Conservation (phyloP, 106 monocot genomes). For the Agapanthus africanus region DNA sequence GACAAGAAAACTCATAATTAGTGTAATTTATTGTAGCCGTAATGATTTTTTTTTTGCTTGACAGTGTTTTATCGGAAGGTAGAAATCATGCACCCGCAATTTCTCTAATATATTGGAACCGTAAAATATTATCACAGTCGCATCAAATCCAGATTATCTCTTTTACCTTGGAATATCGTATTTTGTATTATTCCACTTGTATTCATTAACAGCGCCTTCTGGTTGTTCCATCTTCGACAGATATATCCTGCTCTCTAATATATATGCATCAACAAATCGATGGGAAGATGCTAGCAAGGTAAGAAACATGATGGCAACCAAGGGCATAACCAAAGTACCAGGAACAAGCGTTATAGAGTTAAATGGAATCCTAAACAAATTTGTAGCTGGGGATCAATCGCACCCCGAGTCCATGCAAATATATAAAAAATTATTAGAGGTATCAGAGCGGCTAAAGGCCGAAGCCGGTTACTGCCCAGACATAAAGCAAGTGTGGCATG, state of each 20-base stretch:
- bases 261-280: conserved; percentile 37
- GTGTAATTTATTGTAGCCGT: no score
- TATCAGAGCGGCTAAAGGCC: conserved; percentile 19
- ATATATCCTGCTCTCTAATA: conserved; percentile 50
- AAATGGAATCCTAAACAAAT: conserved; percentile 24
- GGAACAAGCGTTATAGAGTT: conserved; percentile 51
- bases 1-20: no score
- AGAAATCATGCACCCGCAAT: no score
- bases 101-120: no score
- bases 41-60: no score
- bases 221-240: conserved; percentile 17
- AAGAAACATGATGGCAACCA: conserved; percentile 33
- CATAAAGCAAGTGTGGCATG: conserved; percentile 24
- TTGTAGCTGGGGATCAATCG: conserved; percentile 49
- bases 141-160: no score
- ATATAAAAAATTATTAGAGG: conserved; percentile 21
- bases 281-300: conserved; percentile 42
- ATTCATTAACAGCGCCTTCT: neutral
- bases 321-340: conserved; percentile 30
- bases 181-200: neutral
- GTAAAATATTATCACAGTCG: no score
- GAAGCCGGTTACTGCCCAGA: conserved; percentile 31
- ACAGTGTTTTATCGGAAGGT: no score
- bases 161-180: no score
- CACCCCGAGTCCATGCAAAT: conserved; percentile 23